Conservation (phyloP, 257 asterid species). For the Gentiana dahurica region DNA sequence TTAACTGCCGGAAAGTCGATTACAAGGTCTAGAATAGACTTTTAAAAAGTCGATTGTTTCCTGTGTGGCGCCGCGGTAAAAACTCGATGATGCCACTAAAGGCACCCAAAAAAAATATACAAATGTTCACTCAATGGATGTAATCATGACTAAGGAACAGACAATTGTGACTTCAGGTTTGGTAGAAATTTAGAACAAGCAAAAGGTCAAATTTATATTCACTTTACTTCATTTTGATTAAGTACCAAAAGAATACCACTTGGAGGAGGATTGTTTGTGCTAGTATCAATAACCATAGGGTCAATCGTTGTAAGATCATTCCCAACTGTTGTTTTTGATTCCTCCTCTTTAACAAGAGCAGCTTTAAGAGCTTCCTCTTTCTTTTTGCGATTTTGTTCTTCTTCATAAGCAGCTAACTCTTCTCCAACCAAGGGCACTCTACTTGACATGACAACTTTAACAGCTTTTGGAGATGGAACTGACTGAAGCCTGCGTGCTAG, state of each 20-base stretch:
- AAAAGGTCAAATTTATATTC: too few relatives aligned
- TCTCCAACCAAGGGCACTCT: slow-evolving; percentile 95
- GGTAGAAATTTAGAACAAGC: too few relatives aligned
- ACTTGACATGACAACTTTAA: slow-evolving; percentile 88
- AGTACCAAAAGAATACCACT: slow-evolving; percentile 33
- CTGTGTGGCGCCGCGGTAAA: too few relatives aligned
- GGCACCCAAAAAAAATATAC: too few relatives aligned
- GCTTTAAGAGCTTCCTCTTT: slow-evolving; percentile 94
- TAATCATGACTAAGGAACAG: too few relatives aligned
- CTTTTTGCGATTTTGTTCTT: slow-evolving; percentile 68
- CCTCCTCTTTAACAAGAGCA: slow-evolving; percentile 75
- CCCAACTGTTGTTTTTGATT: slow-evolving; percentile 51
- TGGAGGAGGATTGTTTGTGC: slow-evolving; percentile 31
- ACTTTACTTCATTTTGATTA: too few relatives aligned
- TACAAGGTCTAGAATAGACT: too few relatives aligned
- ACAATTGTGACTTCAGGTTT: too few relatives aligned
- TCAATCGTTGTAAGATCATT: slow-evolving; percentile 47
- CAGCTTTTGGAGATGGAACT: slow-evolving; percentile 99
- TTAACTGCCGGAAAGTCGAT: too few relatives aligned
- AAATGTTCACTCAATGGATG: too few relatives aligned
- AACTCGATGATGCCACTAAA: too few relatives aligned
- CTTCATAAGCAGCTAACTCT: slow-evolving; percentile 99
- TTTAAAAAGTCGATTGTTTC: too few relatives aligned
- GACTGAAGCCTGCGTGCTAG: slow-evolving; percentile 97
- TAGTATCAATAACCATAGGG: slow-evolving; percentile 70